These are phyloP conservation scores for Saccharomycopsis javanensis DNA, from an alignment of 805 yeast species.

Conservation along the genomic window DNA sequence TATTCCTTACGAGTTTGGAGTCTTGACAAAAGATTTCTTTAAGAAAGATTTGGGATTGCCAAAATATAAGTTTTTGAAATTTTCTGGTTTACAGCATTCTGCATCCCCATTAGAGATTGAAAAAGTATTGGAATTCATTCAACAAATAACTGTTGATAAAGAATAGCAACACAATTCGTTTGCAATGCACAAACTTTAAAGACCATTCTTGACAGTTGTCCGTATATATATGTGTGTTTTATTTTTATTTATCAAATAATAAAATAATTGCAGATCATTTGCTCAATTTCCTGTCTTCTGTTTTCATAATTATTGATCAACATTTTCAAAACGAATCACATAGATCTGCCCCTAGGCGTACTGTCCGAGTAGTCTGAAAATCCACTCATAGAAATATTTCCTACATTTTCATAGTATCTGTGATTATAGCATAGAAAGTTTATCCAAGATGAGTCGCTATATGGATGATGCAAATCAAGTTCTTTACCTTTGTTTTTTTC, in stretches of 20 bases:
- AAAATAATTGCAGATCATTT: too few relatives aligned
- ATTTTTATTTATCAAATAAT: too few relatives aligned
- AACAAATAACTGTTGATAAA: conserved; percentile 13
- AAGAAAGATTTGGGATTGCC: conserved; percentile 29
- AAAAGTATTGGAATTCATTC: conserved; percentile 29
- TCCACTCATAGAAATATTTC: too few relatives aligned
- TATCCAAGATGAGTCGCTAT: background rate
- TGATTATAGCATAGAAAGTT: background rate
- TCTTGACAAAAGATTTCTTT: conserved; percentile 27
- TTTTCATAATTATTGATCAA: too few relatives aligned
- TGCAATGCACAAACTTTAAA: too few relatives aligned
- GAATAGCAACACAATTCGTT: too few relatives aligned
- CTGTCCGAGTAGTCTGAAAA: too few relatives aligned
- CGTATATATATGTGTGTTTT: too few relatives aligned
- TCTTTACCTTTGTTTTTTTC: background rate
- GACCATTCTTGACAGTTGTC: background rate
- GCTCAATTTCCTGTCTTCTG: too few relatives aligned
- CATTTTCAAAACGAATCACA: too few relatives aligned
- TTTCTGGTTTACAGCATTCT: conserved; percentile 26
- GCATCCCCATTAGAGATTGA: conserved; percentile 32
- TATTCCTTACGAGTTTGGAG: conserved; percentile 35
- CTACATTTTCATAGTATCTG: background rate
- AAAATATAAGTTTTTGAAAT: conserved; percentile 27
- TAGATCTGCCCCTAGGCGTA: too few relatives aligned
- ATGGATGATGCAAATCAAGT: background rate